A percentile compares a stretch with the other conserved stretches of the same genome.
Evolutionary conservation across 169 alveolate species (phyloP).

Genomic region (Toxoplasma gondii): DNA sequence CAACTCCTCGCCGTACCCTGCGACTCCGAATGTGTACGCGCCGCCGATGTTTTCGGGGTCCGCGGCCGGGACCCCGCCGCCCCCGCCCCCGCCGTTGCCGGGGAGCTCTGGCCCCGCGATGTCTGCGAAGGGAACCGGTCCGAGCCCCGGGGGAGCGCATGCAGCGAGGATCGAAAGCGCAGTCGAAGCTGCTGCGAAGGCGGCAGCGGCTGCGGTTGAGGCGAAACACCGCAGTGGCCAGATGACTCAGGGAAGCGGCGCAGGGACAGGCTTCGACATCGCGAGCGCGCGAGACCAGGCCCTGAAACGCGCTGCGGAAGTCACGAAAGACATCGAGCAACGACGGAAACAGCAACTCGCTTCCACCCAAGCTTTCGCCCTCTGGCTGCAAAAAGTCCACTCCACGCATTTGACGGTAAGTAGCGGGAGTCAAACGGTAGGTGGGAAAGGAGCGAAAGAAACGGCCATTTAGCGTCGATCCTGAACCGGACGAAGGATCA

Average conservation of each 20-base stretch:
- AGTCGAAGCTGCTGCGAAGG: constrained; percentile 31
- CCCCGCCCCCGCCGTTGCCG: not conserved
- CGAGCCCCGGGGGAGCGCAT: constrained; percentile 23
- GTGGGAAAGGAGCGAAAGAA: too few species aligned
- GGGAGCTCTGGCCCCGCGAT: not conserved
- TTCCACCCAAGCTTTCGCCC: constrained; percentile 2
- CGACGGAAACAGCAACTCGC: not conserved
- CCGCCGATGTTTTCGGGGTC: not conserved
- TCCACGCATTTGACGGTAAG: constrained; percentile 17
- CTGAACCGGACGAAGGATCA: too few species aligned
- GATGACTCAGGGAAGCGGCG: not conserved
- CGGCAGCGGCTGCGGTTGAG: constrained; percentile 23
- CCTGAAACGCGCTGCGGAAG: constrained; percentile 16
- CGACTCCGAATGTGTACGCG: constrained; percentile 9
- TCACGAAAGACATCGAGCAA: constrained; percentile 13
- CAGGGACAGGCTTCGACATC: not conserved
- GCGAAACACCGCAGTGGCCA: not conserved
- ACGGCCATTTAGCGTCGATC: too few species aligned
- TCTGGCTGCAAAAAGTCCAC: not conserved
- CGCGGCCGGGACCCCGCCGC: not conserved
- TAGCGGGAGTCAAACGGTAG: not conserved
- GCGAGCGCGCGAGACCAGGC: constrained; percentile 37
- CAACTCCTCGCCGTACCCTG: not conserved
- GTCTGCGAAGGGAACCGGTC: not conserved
- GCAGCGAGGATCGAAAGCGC: not conserved